A percentile compares a stretch with the other conserved stretches of the same genome.
phyloP scores from a whole-genome alignment of 2,329 filamentous ascomycete species.

The Tricladium varicosporioides region DNA sequence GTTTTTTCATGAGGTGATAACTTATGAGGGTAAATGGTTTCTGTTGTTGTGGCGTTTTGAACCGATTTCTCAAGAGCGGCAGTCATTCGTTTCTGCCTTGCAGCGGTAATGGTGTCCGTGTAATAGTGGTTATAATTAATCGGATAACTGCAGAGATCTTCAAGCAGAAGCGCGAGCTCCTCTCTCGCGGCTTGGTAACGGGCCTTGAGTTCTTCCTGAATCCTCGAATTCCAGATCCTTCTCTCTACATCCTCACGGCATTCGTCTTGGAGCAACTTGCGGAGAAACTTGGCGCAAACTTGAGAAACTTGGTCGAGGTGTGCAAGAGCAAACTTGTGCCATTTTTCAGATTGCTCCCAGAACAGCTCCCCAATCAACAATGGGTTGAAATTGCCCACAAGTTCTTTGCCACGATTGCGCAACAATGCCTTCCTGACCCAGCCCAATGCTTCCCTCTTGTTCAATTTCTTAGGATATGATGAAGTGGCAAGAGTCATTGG shows the following conservation, averaged over 20 bases:
- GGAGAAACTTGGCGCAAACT: slow-evolving; percentile 22
- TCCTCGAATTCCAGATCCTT: slow-evolving; percentile 15
- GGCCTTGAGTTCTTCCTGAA: slow-evolving; percentile 19
- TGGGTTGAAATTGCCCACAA: slow-evolving; percentile 40
- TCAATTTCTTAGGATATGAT: slow-evolving; percentile 6
- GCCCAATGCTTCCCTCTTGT: slow-evolving; percentile 20
- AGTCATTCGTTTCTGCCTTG: slow-evolving; percentile 5
- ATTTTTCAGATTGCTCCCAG: slow-evolving; percentile 37
- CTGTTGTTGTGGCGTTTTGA: background rate
- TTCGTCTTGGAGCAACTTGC: slow-evolving; percentile 18
- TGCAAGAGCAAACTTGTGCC: slow-evolving; percentile 32
- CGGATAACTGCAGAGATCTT: slow-evolving; percentile 31
- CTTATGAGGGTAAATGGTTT: background rate
- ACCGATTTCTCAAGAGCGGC: background rate
- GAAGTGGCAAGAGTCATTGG: too few relatives aligned
- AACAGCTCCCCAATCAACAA: slow-evolving; percentile 40
- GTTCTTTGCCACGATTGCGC: slow-evolving; percentile 33
- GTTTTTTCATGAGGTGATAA: too few relatives aligned
- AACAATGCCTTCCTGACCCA: slow-evolving; percentile 26
- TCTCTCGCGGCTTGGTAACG: slow-evolving; percentile 15
- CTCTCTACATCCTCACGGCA: slow-evolving; percentile 22
- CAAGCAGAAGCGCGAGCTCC: slow-evolving; percentile 31
- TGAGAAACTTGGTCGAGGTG: slow-evolving; percentile 23
- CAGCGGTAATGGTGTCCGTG: slow-evolving; percentile 31
- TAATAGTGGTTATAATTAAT: slow-evolving; percentile 40